Evolutionary conservation across 768 basidiomycete genomes (phyloP).

Genomic region (Sarcodon aspratus): DNA sequence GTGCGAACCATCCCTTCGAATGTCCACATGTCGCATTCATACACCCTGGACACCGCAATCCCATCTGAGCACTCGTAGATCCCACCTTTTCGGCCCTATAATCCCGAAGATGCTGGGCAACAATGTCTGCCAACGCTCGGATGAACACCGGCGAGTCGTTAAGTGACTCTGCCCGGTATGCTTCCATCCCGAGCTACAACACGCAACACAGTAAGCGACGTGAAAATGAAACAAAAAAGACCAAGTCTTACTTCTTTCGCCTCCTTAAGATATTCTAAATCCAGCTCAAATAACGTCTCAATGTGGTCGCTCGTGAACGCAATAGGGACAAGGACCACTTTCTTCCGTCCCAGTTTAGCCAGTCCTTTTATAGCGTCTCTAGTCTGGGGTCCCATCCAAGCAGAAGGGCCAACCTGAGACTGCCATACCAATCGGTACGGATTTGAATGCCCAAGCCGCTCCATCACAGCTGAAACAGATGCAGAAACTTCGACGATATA

Average conservation of each 20-base stretch:
- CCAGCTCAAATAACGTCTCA: constrained; percentile 94
- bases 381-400: constrained; percentile 99
- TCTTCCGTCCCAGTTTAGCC: constrained; percentile 64
- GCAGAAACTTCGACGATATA: constrained; percentile 94
- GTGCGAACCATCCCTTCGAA: constrained; percentile 85
- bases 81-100: constrained; percentile 42
- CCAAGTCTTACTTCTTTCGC: constrained; percentile 63
- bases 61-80: constrained; percentile 68
- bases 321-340: constrained; percentile 81
- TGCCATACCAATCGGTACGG: constrained; percentile 97
- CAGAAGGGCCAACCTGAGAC: constrained; percentile 90
- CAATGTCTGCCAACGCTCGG: constrained; percentile 88
- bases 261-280: constrained; percentile 87
- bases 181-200: constrained; percentile 77
- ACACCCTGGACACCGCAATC: constrained; percentile 89
- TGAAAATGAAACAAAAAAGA: background rate
- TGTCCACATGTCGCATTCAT: constrained; percentile 78
- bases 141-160: constrained; percentile 97
- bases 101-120: constrained; percentile 63
- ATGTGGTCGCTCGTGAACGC: constrained; percentile 99
- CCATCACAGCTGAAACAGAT: constrained; percentile 90
- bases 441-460: constrained; percentile 64
- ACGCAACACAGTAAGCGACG: background rate
- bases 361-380: constrained; percentile 82
- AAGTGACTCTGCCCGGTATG: constrained; percentile 79